These are phyloP conservation scores for Apiotrichum sp. DNA, from an alignment of 1,284 basidiomycete species.

Conservation along the genomic window DNA sequence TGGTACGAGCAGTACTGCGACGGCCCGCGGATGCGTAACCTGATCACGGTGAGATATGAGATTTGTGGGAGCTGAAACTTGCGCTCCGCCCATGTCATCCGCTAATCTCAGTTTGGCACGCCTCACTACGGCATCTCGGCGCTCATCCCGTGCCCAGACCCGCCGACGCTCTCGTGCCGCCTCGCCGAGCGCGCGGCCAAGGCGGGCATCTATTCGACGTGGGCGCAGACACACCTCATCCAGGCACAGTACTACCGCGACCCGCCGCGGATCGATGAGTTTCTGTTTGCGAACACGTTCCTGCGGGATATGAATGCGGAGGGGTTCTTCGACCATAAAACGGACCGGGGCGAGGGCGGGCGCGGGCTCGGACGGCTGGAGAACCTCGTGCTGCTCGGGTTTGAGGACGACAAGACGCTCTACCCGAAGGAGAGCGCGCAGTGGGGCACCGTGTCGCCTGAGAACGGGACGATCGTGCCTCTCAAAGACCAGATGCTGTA, in stretches of 20 bases:
- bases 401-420: slow-evolving; percentile 44
- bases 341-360: slow-evolving; percentile 22
- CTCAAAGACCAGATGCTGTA: slow-evolving; percentile 74
- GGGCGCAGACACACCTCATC: slow-evolving; percentile 74
- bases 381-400: slow-evolving; percentile 46
- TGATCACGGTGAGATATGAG: slow-evolving; percentile 58
- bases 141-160: slow-evolving; percentile 45
- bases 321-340: slow-evolving; percentile 9
- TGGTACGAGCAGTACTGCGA: slow-evolving; percentile 84
- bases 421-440: slow-evolving; percentile 42
- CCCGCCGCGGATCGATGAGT: slow-evolving; percentile 63
- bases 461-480: slow-evolving; percentile 55
- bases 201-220: slow-evolving; percentile 70
- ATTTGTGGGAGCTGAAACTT: no score
- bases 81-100: background rate
- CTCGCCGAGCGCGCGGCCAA: slow-evolving; percentile 66
- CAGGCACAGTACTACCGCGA: slow-evolving; percentile 95
- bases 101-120: slow-evolving; percentile 47
- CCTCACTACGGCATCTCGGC: slow-evolving; percentile 45
- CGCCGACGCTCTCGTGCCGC: slow-evolving; percentile 57
- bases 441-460: slow-evolving; percentile 36
- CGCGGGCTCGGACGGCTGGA: slow-evolving; percentile 34
- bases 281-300: slow-evolving; percentile 59
- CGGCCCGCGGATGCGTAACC: slow-evolving; percentile 66
- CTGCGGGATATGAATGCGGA: slow-evolving; percentile 44